Evolutionary conservation across 768 basidiomycete species (phyloP).

Genomic region (Boletus rubropictus): DNA sequence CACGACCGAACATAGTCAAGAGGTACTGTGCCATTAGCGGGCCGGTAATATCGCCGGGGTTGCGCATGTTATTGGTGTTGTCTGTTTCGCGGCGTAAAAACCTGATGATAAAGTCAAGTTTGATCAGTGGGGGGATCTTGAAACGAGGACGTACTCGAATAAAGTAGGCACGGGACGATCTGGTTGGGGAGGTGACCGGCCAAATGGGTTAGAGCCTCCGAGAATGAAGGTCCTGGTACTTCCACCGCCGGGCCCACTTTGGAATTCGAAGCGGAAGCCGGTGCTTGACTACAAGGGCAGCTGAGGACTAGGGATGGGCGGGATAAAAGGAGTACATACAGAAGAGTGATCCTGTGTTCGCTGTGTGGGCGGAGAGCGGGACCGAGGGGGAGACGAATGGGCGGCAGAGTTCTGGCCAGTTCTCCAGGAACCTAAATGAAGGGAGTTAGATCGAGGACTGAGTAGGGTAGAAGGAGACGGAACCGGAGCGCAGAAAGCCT

Average conservation of each 20-base stretch:
- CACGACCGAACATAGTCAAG: constrained; percentile 47
- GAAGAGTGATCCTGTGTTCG: constrained; percentile 13
- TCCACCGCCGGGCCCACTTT: constrained; percentile 25
- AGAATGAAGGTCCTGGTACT: constrained; percentile 34
- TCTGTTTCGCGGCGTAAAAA: constrained; percentile 30
- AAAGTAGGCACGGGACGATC: constrained; percentile 36
- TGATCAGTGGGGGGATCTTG: not conserved
- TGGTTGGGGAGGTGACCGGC: constrained; percentile 23
- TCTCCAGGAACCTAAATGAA: constrained; percentile 7
- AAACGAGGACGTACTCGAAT: constrained; percentile 43
- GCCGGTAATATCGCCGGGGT: constrained; percentile 45
- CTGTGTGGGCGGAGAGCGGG: constrained; percentile 15
- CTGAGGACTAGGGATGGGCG: not conserved
- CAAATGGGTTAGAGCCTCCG: constrained; percentile 30
- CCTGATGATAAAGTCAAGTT: constrained; percentile 18
- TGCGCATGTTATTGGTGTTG: constrained; percentile 13
- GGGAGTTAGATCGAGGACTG: not conserved
- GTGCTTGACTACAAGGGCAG: constrained; percentile 8
- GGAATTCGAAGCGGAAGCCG: constrained; percentile 35
- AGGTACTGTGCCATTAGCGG: constrained; percentile 70
- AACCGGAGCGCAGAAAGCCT: constrained; percentile 41
- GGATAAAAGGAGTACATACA: constrained; percentile 5
- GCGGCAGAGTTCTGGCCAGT: not conserved
- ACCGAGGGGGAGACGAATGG: constrained; percentile 1
- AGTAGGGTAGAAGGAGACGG: constrained; percentile 5